Percentiles rank a stretch among this genome's conserved stretches.
phyloP scores from a whole-genome alignment of 768 basidiomycete genomes.

The Hericium erinaceus region DNA sequence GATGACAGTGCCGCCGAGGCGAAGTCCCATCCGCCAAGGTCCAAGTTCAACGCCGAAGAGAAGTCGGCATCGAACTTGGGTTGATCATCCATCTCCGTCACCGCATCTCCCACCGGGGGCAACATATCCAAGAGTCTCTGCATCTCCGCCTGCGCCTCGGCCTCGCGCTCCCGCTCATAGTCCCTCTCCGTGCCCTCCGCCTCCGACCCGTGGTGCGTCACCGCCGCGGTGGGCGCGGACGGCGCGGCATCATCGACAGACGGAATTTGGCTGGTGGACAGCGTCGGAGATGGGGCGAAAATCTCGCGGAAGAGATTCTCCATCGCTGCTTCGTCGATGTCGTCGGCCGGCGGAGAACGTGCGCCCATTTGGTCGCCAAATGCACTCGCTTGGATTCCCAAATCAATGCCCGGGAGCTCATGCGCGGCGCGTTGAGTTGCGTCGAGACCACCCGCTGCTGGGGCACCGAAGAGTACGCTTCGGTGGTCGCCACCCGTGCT shows the following conservation, averaged over 20 bases:
- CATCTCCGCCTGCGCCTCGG: conserved; percentile 34
- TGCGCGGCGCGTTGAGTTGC: conserved; percentile 24
- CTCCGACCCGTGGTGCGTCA: conserved; percentile 13
- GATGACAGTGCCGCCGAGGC: neutral
- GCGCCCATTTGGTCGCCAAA: conserved; percentile 4
- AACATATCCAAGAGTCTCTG: conserved; percentile 51
- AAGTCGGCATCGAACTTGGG: conserved; percentile 14
- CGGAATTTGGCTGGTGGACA: conserved; percentile 26
- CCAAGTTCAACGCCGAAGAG: conserved; percentile 23
- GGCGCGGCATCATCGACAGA: conserved; percentile 12
- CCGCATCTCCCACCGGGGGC: conserved; percentile 25
- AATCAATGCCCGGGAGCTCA: conserved; percentile 25
- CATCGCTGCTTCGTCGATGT: conserved; percentile 53
- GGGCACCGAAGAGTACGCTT: conserved; percentile 54
- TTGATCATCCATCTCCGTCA: conserved; percentile 9
- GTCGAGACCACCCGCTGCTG: conserved; percentile 83
- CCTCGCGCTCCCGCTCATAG: conserved; percentile 16
- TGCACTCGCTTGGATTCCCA: conserved; percentile 6
- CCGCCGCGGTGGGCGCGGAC: conserved; percentile 18
- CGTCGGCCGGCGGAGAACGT: conserved; percentile 11
- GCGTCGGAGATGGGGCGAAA: conserved; percentile 40
- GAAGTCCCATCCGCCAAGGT: conserved; percentile 8
- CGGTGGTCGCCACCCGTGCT: conserved; percentile 93
- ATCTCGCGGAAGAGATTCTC: conserved; percentile 64
- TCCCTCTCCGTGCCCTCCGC: conserved; percentile 15